Base-by-base conservation (phyloP, 306 rosid genomes). In the Prunus fruticosa region DNA sequence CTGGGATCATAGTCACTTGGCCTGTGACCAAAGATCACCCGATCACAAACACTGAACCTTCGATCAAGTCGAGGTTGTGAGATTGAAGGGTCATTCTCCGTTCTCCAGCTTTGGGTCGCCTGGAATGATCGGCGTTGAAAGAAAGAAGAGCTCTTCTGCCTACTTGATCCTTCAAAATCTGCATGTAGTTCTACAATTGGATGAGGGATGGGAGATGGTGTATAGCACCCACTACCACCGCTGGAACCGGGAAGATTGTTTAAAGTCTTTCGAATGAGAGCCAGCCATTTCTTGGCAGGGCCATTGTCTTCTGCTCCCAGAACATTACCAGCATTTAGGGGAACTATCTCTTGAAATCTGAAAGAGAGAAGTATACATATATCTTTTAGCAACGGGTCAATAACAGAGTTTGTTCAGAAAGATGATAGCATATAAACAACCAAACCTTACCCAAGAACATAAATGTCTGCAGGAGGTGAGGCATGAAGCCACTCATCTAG, bases 341-440 rank as follows among this genome's bases (percentile, higher is more conserved):
- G 99, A 83, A 96, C 99, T 77, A 96, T 91, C 88, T 96, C 99
- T 79, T 96, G 99, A 87, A 96, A 96, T 60, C 99, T 96, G 91
- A 68, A 80, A 78, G 75, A 78, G 49, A 78, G 38, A 74, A 69
- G 28, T 32, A 79, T 15, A 60, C 54, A 56, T 13, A 76, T 74
- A 81, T 69, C 71, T 64, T 8, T 61, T 8, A 64, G 64, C 28
- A 74, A 76, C n/a, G 22, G 47, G 47, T 75, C 32, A 80, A 50
- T 27, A 54, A 58, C 18, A 57, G 76, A 74, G 8, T 50, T 75
- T 70, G 25, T 54, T 54, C 15, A 23, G 63, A 66, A 49, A 82
- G 2, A 54, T 57, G 69, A 34, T 18, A 15, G 30, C 10, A 57
- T 45, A 57, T 49, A 50, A 49, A 71, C 60, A 46, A 72, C 51